Conservation (phyloP, 164 flowering plant genomes). For the Berberis vulgaris region DNA sequence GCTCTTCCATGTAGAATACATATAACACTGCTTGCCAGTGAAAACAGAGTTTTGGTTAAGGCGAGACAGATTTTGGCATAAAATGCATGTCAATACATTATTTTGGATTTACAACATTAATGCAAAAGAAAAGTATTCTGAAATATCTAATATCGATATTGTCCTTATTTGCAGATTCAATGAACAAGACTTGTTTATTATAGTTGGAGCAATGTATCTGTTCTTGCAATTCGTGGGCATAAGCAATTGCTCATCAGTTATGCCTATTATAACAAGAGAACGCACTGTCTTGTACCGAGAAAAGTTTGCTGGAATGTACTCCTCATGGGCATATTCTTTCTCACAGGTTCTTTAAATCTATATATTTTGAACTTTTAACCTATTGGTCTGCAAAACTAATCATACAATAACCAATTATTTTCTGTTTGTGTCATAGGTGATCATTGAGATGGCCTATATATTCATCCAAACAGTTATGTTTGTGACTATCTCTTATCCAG, state of each 20-base stretch:
- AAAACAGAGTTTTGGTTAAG: no score
- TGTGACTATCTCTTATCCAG: slow-evolving; percentile 4
- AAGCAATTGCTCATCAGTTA: not conserved
- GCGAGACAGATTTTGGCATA: no score
- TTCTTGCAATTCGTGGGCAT: not conserved
- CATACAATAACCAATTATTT: not conserved
- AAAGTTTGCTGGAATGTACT: slow-evolving; percentile 3
- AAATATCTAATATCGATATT: not conserved
- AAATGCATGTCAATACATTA: not conserved
- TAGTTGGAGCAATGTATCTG: not conserved
- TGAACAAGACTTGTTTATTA: slow-evolving; percentile 1
- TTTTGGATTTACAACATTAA: no score
- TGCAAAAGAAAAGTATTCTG: no score
- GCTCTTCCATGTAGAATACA: no score
- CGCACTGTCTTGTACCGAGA: slow-evolving; percentile 2
- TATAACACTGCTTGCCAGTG: no score
- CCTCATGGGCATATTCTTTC: slow-evolving; percentile 1
- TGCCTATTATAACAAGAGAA: not conserved
- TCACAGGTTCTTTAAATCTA: not conserved
- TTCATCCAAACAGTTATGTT: slow-evolving; percentile 1
- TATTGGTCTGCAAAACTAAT: not conserved
- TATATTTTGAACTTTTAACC: not conserved
- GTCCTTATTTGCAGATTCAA: not conserved
- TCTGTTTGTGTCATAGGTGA: not conserved
- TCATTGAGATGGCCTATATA: slow-evolving; percentile 1